Percentiles rank a stretch among this genome's conserved stretches.
Conservation (phyloP, 2,329 filamentous ascomycete genomes). For the Fusarium keratoplasticum region DNA sequence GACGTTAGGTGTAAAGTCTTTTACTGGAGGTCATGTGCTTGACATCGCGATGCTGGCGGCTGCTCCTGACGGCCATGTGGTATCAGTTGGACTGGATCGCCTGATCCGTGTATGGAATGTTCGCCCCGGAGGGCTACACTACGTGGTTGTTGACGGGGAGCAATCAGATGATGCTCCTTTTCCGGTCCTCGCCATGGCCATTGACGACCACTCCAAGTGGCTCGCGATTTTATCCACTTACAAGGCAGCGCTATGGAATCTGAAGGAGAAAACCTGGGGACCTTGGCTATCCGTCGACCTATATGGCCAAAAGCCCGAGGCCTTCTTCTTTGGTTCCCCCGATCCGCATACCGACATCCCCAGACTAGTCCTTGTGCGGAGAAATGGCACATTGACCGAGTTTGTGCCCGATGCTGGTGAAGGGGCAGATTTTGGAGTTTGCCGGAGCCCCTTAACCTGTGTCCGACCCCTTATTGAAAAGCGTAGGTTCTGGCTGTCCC, state of each 20-base stretch:
- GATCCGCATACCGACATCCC: constrained; percentile 51
- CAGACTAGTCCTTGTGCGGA: constrained; percentile 70
- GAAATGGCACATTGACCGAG: constrained; percentile 73
- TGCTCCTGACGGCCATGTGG: constrained; percentile 72
- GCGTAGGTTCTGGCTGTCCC: constrained; percentile 48
- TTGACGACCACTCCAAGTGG: constrained; percentile 73
- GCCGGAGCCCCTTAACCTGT: constrained; percentile 63
- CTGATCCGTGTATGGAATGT: constrained; percentile 75
- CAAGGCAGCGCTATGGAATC: constrained; percentile 72
- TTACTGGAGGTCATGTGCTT: constrained; percentile 73
- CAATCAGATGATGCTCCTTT: constrained; percentile 60
- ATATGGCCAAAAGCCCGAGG: constrained; percentile 66
- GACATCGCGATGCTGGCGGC: constrained; percentile 75
- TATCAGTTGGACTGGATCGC: constrained; percentile 78
- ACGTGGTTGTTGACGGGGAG: constrained; percentile 56
- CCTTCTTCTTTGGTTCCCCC: constrained; percentile 71
- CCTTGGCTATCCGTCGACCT: constrained; percentile 64
- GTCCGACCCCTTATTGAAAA: constrained; percentile 60
- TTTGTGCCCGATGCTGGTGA: constrained; percentile 60
- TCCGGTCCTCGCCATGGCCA: constrained; percentile 71
- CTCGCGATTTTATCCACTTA: constrained; percentile 73
- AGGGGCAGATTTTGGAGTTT: constrained; percentile 59
- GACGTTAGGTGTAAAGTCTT: constrained; percentile 68
- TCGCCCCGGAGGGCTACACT: constrained; percentile 56
- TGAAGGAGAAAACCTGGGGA: constrained; percentile 67